A percentile compares a stretch with the other conserved stretches of the same genome.
phyloP scores from a whole-genome alignment of 176 grass and related monocot genomes.

The Luzula sylvatica region DNA sequence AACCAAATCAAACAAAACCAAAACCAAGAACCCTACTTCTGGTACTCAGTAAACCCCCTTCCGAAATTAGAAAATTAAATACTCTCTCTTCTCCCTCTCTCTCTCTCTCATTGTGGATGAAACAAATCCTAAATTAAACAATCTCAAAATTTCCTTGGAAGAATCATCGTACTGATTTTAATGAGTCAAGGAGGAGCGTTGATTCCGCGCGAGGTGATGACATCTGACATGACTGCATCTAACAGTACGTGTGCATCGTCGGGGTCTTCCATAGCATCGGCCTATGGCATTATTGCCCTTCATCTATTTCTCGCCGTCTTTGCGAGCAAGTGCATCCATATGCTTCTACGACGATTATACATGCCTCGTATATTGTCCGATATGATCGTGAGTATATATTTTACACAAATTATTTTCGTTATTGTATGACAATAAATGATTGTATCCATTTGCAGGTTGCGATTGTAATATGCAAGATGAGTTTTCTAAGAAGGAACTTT shows the following conservation, averaged over 20 bases:
- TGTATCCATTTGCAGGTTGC: slow-evolving; percentile 38
- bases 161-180: no score
- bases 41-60: neutral
- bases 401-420: neutral
- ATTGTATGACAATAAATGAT: neutral
- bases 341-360: slow-evolving; percentile 42
- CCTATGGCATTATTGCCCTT: slow-evolving; percentile 7
- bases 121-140: neutral
- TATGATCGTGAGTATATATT: slow-evolving; percentile 29
- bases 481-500: slow-evolving; percentile 18
- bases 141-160: neutral
- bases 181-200: neutral
- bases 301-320: slow-evolving; percentile 25
- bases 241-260: no score
- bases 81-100: neutral
- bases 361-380: slow-evolving; percentile 63
- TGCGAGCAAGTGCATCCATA: slow-evolving; percentile 44
- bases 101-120: neutral
- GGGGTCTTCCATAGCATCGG: neutral
- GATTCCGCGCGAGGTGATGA: no score
- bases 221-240: no score
- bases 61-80: slow-evolving; percentile 8
- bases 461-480: slow-evolving; percentile 39
- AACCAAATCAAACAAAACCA: no score
- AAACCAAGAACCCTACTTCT: neutral